Percentiles rank a stretch among this genome's conserved stretches.
Evolutionary conservation across 164 flowering plant species (phyloP).

Genomic region (Stephania yunnanensis): DNA sequence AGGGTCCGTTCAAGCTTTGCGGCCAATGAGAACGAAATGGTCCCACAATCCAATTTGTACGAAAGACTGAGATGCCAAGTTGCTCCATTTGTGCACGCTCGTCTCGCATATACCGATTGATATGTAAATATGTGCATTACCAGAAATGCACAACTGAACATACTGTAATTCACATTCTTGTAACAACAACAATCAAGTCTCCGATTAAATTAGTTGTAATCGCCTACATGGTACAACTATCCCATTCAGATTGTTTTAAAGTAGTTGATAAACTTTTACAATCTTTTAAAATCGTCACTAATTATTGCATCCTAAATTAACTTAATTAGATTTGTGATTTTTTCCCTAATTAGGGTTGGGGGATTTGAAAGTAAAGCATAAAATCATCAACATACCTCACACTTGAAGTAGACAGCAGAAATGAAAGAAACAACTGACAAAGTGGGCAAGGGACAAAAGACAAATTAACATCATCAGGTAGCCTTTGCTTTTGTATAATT

Average conservation of each 20-base stretch:
- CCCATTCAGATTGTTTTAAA: no score
- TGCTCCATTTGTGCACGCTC: background rate
- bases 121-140: no score
- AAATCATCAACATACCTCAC: background rate
- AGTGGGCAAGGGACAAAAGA: background rate
- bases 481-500: background rate
- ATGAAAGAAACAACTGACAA: background rate
- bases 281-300: no score
- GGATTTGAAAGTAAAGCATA: background rate
- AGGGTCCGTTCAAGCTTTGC: background rate
- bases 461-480: background rate
- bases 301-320: no score
- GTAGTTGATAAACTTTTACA: no score
- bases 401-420: background rate
- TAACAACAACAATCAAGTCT: no score
- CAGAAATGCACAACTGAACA: no score
- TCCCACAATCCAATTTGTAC: background rate
- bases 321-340: no score
- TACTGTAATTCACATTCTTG: no score
- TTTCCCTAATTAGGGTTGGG: no score
- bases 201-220: no score
- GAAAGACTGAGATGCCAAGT: background rate
- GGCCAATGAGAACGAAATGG: background rate
- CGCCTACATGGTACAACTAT: no score
- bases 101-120: background rate